phyloP scores from a whole-genome alignment of 73 alveolate species.

The Paramecium sexaurelia region DNA sequence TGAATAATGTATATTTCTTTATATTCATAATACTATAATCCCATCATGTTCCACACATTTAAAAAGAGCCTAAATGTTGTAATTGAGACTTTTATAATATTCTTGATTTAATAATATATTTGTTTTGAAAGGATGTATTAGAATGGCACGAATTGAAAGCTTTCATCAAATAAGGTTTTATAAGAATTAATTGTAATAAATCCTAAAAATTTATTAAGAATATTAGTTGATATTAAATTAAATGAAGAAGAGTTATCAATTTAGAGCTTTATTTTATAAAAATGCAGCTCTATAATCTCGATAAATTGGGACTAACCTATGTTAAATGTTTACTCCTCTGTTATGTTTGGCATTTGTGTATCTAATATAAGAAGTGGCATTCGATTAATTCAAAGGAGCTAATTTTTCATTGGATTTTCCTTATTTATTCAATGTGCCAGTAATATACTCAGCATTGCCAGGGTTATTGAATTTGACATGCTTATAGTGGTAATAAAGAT shows the following conservation, averaged over 20 bases:
- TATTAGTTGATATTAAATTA: neutral
- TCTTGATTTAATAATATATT: no score
- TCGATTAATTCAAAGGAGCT: slow-evolving; percentile 16
- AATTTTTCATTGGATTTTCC: slow-evolving; percentile 47
- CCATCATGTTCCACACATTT: no score
- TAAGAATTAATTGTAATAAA: neutral
- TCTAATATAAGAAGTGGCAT: slow-evolving; percentile 42
- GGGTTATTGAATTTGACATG: slow-evolving; percentile 61
- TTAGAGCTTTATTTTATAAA: slow-evolving; percentile 51
- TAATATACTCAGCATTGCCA: neutral
- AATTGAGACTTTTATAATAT: no score
- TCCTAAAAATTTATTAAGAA: neutral
- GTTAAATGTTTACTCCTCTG: slow-evolving; percentile 41
- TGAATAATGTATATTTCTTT: no score
- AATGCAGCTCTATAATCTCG: slow-evolving; percentile 45
- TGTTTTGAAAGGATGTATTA: no score
- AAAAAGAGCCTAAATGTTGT: no score
- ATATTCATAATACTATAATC: no score
- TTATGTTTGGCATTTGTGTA: neutral
- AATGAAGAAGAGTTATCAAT: slow-evolving; percentile 57
- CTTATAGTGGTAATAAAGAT: slow-evolving; percentile 60
- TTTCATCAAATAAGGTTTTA: no score
- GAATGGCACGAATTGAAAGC: no score
- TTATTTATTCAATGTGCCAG: slow-evolving; percentile 11
- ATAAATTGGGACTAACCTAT: slow-evolving; percentile 27